Evolutionary conservation across 441 rosid species (phyloP), one percentile per base, ranked within the genome.

Genomic region (Croton setiger): DNA sequence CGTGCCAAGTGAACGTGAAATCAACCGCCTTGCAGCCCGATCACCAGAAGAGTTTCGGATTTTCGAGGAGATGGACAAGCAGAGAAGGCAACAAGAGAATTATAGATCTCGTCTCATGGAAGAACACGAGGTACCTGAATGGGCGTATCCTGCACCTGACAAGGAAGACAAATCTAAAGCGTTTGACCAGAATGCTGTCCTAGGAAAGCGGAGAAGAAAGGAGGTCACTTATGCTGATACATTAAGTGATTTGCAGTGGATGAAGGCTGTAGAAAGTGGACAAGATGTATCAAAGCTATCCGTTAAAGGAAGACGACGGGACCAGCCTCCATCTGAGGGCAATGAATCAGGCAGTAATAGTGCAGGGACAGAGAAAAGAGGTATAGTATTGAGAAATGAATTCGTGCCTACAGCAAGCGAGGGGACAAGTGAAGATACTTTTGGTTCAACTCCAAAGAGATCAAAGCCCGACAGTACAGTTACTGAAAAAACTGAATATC

Each of bases 1-100:
- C 72, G 98, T 96, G 74, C 99, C 98, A 31, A 96, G 98, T 72
- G 98, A 96, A 83, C 88, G 98, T 78, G 99, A 96, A 84, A 96
- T 96, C 77, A 96, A 96, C 76, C 82, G 95, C 51, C 96, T 96
- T 2, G 99, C 98, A 13, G 98, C 99, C 48, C 86, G 99, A 64
- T 68, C 93, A 15, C 92, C 84, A 23, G 98, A 90, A 58, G 99
- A 96, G 78, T 90, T 88, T 76, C 85, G 91, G 80, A 70, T 90
- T 81, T 96, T 96, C 72, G 98, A 96, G 81, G 86, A 86, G 75
- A 93, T 96, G 99, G 99, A 96, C 39, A 93, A 88, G 77, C 93
- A 91, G 78, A 89, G 98, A 79, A 80, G 93, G 79, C 83, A 74
- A 59, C 84, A 90, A 65, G 99, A 96, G 83, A 89, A 88, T 43